Percentiles rank a stretch among this genome's conserved stretches.
Evolutionary conservation across 164 flowering plant species (phyloP).

Genomic region (Vitis amurensis): DNA sequence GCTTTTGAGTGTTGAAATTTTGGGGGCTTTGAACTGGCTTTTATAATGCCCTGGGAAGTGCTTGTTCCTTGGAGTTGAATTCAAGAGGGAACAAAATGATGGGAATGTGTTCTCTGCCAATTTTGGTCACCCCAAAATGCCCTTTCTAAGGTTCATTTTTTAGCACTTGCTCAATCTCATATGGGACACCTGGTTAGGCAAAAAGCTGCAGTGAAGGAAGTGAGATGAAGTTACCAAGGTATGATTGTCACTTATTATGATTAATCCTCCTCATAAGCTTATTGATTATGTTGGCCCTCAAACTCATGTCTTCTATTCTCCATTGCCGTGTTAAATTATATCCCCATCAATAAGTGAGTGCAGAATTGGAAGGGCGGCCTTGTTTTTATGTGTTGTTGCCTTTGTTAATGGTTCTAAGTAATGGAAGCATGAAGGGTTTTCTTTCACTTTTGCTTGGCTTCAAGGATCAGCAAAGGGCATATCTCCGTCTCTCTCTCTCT

Average conservation of each 20-base stretch:
- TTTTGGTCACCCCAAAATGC: neutral
- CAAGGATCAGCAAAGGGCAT: slow-evolving; percentile 26
- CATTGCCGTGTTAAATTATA: neutral
- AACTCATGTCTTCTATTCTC: neutral
- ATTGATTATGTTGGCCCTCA: neutral
- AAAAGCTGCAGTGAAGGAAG: too few relatives aligned
- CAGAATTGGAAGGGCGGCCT: too few relatives aligned
- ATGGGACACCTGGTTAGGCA: neutral
- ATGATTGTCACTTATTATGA: neutral
- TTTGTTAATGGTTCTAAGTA: neutral
- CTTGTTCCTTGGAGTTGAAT: slow-evolving; percentile 54
- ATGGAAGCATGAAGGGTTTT: slow-evolving; percentile 5
- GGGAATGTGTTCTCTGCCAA: slow-evolving; percentile 4
- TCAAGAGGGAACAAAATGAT: slow-evolving; percentile 44
- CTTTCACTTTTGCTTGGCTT: slow-evolving; percentile 22
- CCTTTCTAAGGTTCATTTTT: neutral
- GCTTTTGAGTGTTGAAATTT: slow-evolving; percentile 7
- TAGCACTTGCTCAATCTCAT: too few relatives aligned
- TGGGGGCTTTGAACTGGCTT: slow-evolving; percentile 25
- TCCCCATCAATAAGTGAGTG: too few relatives aligned
- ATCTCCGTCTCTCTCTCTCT: too few relatives aligned
- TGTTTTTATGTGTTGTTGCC: neutral
- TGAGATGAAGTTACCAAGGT: neutral
- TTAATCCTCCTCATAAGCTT: neutral
- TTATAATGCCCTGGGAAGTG: slow-evolving; percentile 32